These are phyloP conservation scores for Leucocoprinus sp. DNA, from an alignment of 768 basidiomycete species.

Conservation along the genomic window DNA sequence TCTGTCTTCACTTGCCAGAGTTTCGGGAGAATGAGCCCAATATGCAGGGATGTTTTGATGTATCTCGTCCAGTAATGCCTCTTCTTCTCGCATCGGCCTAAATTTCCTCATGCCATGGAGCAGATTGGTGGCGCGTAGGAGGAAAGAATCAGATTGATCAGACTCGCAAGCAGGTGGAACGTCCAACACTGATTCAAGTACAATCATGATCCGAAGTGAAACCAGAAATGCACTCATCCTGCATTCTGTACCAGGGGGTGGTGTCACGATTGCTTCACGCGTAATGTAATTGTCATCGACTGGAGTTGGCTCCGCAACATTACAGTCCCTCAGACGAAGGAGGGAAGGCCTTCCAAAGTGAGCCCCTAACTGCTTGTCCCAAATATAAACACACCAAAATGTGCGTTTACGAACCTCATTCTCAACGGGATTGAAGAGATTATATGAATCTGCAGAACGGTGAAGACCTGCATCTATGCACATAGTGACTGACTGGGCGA, in stretches of 20 bases:
- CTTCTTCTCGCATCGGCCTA: conserved; percentile 71
- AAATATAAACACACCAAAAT: conserved; percentile 94
- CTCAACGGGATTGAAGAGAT: conserved; percentile 84
- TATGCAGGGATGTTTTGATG: conserved; percentile 59
- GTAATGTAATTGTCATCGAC: conserved; percentile 90
- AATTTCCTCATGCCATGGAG: conserved; percentile 55
- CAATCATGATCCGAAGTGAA: conserved; percentile 71
- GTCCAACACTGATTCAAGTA: conserved; percentile 83
- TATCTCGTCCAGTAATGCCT: conserved; percentile 74
- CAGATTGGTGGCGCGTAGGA: conserved; percentile 60
- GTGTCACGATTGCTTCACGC: conserved; percentile 54
- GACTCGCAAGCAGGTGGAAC: conserved; percentile 59
- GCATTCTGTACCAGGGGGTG: conserved; percentile 65
- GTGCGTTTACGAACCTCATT: conserved; percentile 90
- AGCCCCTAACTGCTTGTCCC: conserved; percentile 90
- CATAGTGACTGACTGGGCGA: conserved; percentile 82
- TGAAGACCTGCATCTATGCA: conserved; percentile 87
- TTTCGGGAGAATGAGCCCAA: conserved; percentile 78
- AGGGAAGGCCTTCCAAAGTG: conserved; percentile 88
- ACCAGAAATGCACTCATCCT: conserved; percentile 78
- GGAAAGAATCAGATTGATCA: conserved; percentile 68
- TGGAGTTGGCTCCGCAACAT: conserved; percentile 78
- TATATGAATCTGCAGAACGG: conserved; percentile 77
- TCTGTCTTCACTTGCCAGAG: conserved; percentile 76
- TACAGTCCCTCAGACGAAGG: conserved; percentile 82